Conservation (phyloP, 129 eudicot species). For the Artemisia tridentata region DNA sequence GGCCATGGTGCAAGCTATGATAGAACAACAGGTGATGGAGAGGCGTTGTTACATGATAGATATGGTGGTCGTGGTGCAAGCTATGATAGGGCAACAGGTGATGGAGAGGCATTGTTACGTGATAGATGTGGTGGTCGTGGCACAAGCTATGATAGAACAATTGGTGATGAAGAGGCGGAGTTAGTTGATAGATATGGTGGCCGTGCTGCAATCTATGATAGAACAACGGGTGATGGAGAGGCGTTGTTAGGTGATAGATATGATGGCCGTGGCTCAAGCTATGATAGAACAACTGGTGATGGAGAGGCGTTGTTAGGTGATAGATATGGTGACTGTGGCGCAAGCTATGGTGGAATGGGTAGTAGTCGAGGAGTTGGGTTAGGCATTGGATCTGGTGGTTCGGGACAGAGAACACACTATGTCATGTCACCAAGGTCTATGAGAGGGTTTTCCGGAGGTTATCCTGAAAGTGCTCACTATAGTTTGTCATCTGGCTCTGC, state of each 20-base stretch:
- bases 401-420: slow-evolving; percentile 20
- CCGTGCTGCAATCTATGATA: not conserved
- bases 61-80: not conserved
- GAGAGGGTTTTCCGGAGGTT: slow-evolving; percentile 40
- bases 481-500: slow-evolving; percentile 44
- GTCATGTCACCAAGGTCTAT: slow-evolving; percentile 14
- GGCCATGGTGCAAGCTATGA: slow-evolving; percentile 33
- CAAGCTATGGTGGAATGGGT: not conserved
- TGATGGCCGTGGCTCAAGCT: slow-evolving; percentile 31
- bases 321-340: not conserved
- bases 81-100: not conserved
- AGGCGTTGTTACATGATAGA: not conserved
- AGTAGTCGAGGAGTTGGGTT: slow-evolving; percentile 19
- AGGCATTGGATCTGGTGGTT: slow-evolving; percentile 34
- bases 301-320: not conserved
- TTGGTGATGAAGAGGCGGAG: not conserved
- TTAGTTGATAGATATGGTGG: not conserved
- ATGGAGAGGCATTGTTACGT: not conserved
- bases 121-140: slow-evolving; percentile 18
- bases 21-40: slow-evolving; percentile 18
- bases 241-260: not conserved
- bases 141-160: slow-evolving; percentile 35
- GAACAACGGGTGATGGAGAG: slow-evolving; percentile 5
- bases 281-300: slow-evolving; percentile 31
- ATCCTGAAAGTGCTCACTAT: slow-evolving; percentile 22